These are phyloP conservation scores for Xanthoceras sorbifolium DNA, from an alignment of 345 rosid genomes.

Conservation along the genomic window DNA sequence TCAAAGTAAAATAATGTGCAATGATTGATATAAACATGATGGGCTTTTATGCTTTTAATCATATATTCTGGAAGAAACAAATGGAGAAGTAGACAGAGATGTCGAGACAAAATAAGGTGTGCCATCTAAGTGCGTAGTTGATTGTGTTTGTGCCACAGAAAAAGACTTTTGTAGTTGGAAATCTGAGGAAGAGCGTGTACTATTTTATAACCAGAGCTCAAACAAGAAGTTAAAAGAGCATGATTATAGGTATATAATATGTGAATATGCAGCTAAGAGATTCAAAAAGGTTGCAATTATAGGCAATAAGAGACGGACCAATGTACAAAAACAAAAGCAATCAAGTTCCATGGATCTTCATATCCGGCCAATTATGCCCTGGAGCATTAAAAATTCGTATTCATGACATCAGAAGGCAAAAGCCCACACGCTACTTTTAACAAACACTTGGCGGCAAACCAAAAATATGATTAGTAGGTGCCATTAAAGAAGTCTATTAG, in stretches of 20 bases:
- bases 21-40: background rate
- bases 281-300: background rate
- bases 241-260: too few species aligned
- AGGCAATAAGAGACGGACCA: too few species aligned
- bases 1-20: background rate
- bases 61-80: background rate
- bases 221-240: too few species aligned
- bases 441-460: background rate
- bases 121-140: slow-evolving; percentile 25
- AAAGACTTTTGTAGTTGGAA: slow-evolving; percentile 1
- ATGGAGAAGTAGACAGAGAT: background rate
- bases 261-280: background rate
- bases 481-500: background rate
- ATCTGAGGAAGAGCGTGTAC: background rate
- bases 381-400: too few species aligned
- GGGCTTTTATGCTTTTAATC: background rate
- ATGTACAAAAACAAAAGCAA: background rate
- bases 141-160: background rate
- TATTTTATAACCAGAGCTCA: background rate
- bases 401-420: background rate
- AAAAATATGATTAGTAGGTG: too few species aligned
- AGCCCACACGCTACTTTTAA: background rate
- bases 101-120: slow-evolving; percentile 25
- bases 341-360: background rate
- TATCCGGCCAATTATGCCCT: background rate